phyloP scores from a whole-genome alignment of 140 eudicot species.

The Stevia rebaudiana region DNA sequence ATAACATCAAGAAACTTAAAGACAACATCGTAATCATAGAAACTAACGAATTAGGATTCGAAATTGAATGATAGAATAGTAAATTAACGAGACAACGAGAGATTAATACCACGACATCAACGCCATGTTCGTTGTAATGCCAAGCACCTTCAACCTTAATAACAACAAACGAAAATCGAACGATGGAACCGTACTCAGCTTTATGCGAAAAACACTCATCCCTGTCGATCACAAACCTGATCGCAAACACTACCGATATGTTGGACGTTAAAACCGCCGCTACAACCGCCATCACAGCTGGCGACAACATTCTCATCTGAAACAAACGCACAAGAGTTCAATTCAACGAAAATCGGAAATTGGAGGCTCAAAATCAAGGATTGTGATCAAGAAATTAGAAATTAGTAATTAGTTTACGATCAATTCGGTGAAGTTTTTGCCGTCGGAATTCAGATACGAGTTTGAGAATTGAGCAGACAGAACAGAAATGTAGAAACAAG shows the following conservation, averaged over 20 bases:
- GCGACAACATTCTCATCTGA: slow-evolving; percentile 33
- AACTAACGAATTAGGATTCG: not conserved
- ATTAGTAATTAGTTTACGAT: not conserved
- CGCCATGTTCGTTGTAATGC: slow-evolving; percentile 66
- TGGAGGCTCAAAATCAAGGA: too few relatives aligned
- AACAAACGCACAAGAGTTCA: slow-evolving; percentile 8
- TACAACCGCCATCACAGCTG: not conserved
- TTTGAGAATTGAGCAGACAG: not conserved
- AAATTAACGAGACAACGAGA: not conserved
- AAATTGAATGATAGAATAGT: not conserved
- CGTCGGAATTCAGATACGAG: not conserved
- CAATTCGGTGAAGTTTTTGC: not conserved
- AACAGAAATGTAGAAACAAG: not conserved
- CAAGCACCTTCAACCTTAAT: slow-evolving; percentile 72
- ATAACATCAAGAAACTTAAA: not conserved
- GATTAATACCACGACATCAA: slow-evolving; percentile 72
- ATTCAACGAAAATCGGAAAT: not conserved
- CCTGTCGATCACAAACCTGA: slow-evolving; percentile 75
- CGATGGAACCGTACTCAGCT: slow-evolving; percentile 59
- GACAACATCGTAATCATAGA: slow-evolving; percentile 1
- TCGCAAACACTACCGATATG: slow-evolving; percentile 43
- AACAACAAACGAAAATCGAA: slow-evolving; percentile 75
- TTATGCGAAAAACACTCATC: slow-evolving; percentile 84
- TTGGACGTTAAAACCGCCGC: slow-evolving; percentile 25
- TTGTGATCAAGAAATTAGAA: too few relatives aligned